Percentiles rank a stretch among this genome's conserved stretches.
These are phyloP conservation scores for Furcasterigmium furcatum DNA, from an alignment of 2,329 filamentous ascomycete genomes.

Conservation along the genomic window DNA sequence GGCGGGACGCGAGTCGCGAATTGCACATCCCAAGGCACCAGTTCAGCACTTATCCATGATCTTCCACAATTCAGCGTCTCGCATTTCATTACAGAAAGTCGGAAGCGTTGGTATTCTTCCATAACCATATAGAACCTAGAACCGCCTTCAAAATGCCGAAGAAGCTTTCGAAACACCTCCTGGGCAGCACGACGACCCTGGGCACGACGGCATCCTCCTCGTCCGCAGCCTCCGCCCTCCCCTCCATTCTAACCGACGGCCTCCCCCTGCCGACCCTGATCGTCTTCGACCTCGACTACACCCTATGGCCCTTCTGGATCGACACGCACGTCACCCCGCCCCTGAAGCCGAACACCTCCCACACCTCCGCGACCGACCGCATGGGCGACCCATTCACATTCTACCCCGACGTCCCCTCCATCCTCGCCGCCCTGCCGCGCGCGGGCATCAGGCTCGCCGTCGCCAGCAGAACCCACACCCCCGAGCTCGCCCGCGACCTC, in stretches of 20 bases:
- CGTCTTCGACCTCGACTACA: slow-evolving; percentile 96
- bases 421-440: slow-evolving; percentile 57
- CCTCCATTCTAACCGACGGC: slow-evolving; percentile 45
- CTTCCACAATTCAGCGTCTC: too few relatives aligned
- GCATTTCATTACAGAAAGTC: too few relatives aligned
- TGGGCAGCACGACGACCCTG: slow-evolving; percentile 17
- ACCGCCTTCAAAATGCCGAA: slow-evolving; percentile 26
- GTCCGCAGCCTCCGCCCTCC: slow-evolving; percentile 21
- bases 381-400: slow-evolving; percentile 67
- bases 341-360: slow-evolving; percentile 46
- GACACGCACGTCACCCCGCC: slow-evolving; percentile 86
- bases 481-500: slow-evolving; percentile 74
- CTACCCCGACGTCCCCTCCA: slow-evolving; percentile 65
- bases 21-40: too few relatives aligned
- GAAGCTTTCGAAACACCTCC: slow-evolving; percentile 23
- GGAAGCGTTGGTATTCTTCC: too few relatives aligned
- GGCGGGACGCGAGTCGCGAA: too few relatives aligned
- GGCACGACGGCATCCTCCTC: slow-evolving; percentile 17
- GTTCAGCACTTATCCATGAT: too few relatives aligned
- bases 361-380: slow-evolving; percentile 45
- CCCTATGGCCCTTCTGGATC: slow-evolving; percentile 98
- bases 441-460: slow-evolving; percentile 58
- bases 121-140: too few relatives aligned
- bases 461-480: slow-evolving; percentile 77
- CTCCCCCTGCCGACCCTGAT: slow-evolving; percentile 77